These are phyloP conservation scores for Arxiozyma slooffiae DNA, from an alignment of 1,139 yeast genomes.

Conservation along the genomic window DNA sequence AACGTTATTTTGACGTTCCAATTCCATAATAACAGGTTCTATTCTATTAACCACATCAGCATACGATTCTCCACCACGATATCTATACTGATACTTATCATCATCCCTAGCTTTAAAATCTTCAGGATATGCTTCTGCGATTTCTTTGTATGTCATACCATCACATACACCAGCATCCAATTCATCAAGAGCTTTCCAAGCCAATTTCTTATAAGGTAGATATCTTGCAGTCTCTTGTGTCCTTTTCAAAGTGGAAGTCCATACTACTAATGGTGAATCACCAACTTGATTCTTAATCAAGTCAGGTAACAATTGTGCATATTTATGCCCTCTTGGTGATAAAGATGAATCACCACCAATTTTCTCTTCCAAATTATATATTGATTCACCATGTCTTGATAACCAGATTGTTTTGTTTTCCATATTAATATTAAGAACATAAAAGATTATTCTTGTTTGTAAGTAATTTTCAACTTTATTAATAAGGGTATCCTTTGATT, in stretches of 20 bases:
- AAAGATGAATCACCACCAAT: slow-evolving; percentile 92
- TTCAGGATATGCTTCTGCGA: slow-evolving; percentile 74
- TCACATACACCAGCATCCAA: slow-evolving; percentile 97
- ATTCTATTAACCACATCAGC: slow-evolving; percentile 87
- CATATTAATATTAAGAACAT: slow-evolving; percentile 88
- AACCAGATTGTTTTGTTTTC: slow-evolving; percentile 87
- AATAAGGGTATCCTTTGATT: slow-evolving; percentile 75
- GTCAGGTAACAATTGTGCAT: slow-evolving; percentile 74
- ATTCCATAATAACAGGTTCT: slow-evolving; percentile 96
- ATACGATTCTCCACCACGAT: slow-evolving; percentile 94
- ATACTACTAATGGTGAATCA: slow-evolving; percentile 66
- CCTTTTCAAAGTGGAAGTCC: slow-evolving; percentile 89
- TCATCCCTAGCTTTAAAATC: slow-evolving; percentile 94
- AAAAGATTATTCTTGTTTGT: slow-evolving; percentile 86
- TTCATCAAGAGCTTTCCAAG: slow-evolving; percentile 96
- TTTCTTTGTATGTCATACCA: slow-evolving; percentile 84
- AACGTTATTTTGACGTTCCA: slow-evolving; percentile 92
- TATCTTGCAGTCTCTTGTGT: slow-evolving; percentile 87
- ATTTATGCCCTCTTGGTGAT: slow-evolving; percentile 74
- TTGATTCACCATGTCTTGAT: slow-evolving; percentile 91
- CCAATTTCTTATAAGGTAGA: slow-evolving; percentile 72
- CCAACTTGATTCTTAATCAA: slow-evolving; percentile 72
- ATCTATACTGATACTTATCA: slow-evolving; percentile 88
- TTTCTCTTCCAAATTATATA: slow-evolving; percentile 83
- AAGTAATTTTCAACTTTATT: slow-evolving; percentile 80